Evolutionary conservation across 2,329 filamentous ascomycete species (phyloP).

Genomic region (Ascosphaera apis): DNA sequence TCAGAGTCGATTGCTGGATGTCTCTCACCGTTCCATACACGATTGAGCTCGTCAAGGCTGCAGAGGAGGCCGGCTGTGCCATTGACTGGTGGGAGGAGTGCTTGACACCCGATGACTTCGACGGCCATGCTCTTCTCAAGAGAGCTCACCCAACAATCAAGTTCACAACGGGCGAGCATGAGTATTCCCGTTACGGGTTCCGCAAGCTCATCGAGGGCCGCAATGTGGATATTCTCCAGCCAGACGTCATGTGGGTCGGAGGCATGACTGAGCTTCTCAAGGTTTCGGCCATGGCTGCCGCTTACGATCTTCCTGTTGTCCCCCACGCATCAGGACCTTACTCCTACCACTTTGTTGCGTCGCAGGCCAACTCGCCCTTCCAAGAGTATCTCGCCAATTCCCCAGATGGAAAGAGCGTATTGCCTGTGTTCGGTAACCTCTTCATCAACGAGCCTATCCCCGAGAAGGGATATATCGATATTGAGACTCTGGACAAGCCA

Average conservation of each 20-base stretch:
- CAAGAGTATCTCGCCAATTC: slow-evolving; percentile 93
- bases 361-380: slow-evolving; percentile 80
- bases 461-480: slow-evolving; percentile 55
- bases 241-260: slow-evolving; percentile 94
- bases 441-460: slow-evolving; percentile 84
- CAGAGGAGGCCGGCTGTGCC: slow-evolving; percentile 54
- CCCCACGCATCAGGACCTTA: slow-evolving; percentile 89
- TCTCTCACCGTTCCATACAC: slow-evolving; percentile 80
- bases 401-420: slow-evolving; percentile 66
- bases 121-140: slow-evolving; percentile 78
- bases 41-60: slow-evolving; percentile 69
- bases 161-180: slow-evolving; percentile 90
- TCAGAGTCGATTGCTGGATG: slow-evolving; percentile 97
- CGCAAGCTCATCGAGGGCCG: slow-evolving; percentile 79
- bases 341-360: slow-evolving; percentile 89
- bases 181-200: slow-evolving; percentile 87
- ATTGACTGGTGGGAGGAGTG: slow-evolving; percentile 99
- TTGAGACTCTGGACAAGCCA: slow-evolving; percentile 62
- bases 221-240: slow-evolving; percentile 83
- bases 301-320: slow-evolving; percentile 84
- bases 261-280: slow-evolving; percentile 81
- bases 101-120: slow-evolving; percentile 71
- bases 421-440: slow-evolving; percentile 78
- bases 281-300: slow-evolving; percentile 67
- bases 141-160: slow-evolving; percentile 71